phyloP scores from a whole-genome alignment of 2,329 filamentous ascomycete genomes.

The Hymenoscyphus repandus region DNA sequence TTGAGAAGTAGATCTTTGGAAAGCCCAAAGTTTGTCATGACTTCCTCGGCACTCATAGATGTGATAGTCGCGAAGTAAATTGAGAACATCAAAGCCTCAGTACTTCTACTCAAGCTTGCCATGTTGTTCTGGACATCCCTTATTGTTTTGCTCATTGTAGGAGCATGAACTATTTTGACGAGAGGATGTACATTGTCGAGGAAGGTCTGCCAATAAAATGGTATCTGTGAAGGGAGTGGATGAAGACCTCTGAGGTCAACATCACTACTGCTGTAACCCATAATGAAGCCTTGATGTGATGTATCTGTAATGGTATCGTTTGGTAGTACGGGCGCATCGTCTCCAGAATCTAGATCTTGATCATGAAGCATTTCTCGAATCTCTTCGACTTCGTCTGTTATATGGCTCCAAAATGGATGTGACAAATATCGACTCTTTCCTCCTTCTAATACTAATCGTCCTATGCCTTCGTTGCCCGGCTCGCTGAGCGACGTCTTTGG shows the following conservation, averaged over 20 bases:
- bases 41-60: constrained; percentile 30
- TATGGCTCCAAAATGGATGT: constrained; percentile 68
- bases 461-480: constrained; percentile 46
- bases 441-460: constrained; percentile 65
- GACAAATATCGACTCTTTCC: constrained; percentile 67
- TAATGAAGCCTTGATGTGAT: constrained; percentile 67
- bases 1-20: constrained; percentile 39
- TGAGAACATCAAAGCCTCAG: constrained; percentile 47
- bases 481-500: constrained; percentile 31
- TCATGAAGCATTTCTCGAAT: constrained; percentile 30
- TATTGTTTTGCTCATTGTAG: constrained; percentile 57
- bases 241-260: constrained; percentile 62
- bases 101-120: constrained; percentile 43
- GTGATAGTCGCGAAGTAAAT: constrained; percentile 52
- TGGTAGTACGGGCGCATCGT: constrained; percentile 20
- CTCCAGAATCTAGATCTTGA: constrained; percentile 25
- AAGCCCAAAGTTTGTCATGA: constrained; percentile 35
- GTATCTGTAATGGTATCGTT: constrained; percentile 51
- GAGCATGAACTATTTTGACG: constrained; percentile 66
- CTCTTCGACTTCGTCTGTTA: constrained; percentile 58
- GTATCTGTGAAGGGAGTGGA: constrained; percentile 59
- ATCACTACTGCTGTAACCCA: constrained; percentile 67
- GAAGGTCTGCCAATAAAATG: constrained; percentile 64
- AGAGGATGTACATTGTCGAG: constrained; percentile 70
- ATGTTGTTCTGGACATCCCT: constrained; percentile 55